Evolutionary conservation across 495 filamentous ascomycete species (phyloP), one percentile per base, ranked within the genome.

Genomic region (Aspergillus leporis): DNA sequence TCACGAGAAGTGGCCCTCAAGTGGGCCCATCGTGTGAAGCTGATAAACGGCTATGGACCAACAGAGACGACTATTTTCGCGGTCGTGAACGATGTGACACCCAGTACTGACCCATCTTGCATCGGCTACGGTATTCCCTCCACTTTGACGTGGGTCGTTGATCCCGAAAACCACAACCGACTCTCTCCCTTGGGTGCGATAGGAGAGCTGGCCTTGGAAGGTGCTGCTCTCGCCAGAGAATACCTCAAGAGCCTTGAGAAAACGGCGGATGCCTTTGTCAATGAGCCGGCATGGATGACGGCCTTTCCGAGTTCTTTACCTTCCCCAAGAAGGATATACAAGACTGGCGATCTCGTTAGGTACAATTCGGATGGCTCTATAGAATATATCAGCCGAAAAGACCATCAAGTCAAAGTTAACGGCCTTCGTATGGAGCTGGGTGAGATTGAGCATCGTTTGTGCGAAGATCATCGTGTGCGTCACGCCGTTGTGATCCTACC

Each of bases 401-500:
- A 90, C 54, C 78, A 83, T 51, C 85, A 88, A 62, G 83, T 87
- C 23, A 90, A 90, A 63, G 66, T 90, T 0, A 78, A 83, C n/a
- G 87, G 87, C 5, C 86, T 88, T 58, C 77, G 87, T 14, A 83
- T 90, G 66, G 87, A 90, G 61, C 72, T 89, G 7, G 82, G 79
- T 18, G 77, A 80, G 47, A 78, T 78, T 22, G 77, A 80, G 30
- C 70, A 74, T 67, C 70, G 76, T 30, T 62, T 80, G 5, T 61
- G 67, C 41, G 68, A 69, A 19, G 64, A 74, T 53, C 10, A 58
- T 9, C 66, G 53, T 8, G 60, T 79, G 18, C 71, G 75, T n/a
- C 79, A 81, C 58, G 77, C 72, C 4, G 64, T 83, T 54, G 80
- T 82, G 0, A 70, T 78, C 19, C 65, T 80, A 18, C 75, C 80